Evolutionary conservation across 805 yeast species (phyloP).

Genomic region (Candida succiphila): DNA sequence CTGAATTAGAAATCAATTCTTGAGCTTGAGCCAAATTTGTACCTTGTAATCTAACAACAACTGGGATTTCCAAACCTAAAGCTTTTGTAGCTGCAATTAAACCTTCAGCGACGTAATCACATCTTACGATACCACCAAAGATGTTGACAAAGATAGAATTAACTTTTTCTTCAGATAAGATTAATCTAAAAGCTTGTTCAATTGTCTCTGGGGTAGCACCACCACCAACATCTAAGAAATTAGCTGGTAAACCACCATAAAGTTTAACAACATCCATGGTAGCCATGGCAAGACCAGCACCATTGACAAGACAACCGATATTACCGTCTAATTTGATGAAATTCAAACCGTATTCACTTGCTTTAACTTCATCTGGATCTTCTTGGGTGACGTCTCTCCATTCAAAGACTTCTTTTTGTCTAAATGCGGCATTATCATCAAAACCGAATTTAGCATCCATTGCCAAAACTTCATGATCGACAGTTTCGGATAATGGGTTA

Average conservation of each 20-base stretch:
- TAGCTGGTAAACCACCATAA: conserved; percentile 98
- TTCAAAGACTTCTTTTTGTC: conserved; percentile 88
- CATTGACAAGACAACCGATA: conserved; percentile 97
- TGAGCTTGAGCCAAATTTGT: conserved; percentile 89
- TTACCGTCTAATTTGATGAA: conserved; percentile 97
- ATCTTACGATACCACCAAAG: conserved; percentile 99
- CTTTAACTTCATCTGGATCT: conserved; percentile 94
- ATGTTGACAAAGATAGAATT: conserved; percentile 96
- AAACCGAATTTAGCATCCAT: conserved; percentile 99
- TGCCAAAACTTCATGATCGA: conserved; percentile 83
- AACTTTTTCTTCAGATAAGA: conserved; percentile 80
- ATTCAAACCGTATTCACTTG: conserved; percentile 82
- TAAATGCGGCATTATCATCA: conserved; percentile 92
- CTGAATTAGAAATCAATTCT: conserved; percentile 76
- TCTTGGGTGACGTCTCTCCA: conserved; percentile 98
- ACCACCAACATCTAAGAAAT: conserved; percentile 99
- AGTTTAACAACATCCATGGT: conserved; percentile 98
- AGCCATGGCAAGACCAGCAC: conserved; percentile 99
- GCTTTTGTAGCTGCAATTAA: conserved; percentile 90
- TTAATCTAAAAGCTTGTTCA: conserved; percentile 91
- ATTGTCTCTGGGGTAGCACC: conserved; percentile 99
- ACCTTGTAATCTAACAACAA: conserved; percentile 98
- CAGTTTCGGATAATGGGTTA: conserved; percentile 93
- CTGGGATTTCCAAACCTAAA: conserved; percentile 85
- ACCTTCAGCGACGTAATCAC: conserved; percentile 98